Evolutionary conservation across 1,284 basidiomycete species (phyloP).

Genomic region (Irpex rosettiformis): DNA sequence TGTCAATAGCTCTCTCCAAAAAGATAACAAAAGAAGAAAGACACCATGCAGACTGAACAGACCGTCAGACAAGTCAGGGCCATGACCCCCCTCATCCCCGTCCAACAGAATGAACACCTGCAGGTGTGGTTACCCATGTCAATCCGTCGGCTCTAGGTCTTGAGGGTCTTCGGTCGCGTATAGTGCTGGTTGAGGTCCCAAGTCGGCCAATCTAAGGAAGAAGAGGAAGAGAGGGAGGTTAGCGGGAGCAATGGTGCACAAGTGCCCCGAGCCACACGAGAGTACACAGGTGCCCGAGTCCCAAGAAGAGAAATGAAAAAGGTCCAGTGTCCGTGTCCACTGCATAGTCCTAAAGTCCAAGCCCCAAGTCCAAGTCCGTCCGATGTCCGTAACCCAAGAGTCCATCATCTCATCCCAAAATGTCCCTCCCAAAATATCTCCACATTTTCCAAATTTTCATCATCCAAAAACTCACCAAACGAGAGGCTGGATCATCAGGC

Average conservation of each 20-base stretch:
- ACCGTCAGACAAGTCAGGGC: background rate
- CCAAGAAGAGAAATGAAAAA: background rate
- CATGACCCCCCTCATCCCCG: slow-evolving; percentile 3
- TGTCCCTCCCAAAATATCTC: background rate
- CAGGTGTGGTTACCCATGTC: background rate
- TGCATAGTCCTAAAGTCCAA: background rate
- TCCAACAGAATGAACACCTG: background rate
- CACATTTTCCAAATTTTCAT: background rate
- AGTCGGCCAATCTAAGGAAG: background rate
- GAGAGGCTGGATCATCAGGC: background rate
- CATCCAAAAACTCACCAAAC: background rate
- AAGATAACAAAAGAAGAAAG: background rate
- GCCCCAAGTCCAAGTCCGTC: background rate
- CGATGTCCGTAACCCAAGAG: background rate
- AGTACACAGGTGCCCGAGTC: background rate
- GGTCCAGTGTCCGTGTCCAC: background rate
- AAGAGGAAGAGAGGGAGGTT: background rate
- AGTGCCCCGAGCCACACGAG: background rate
- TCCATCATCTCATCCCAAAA: background rate
- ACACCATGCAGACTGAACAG: background rate
- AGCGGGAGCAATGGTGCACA: background rate
- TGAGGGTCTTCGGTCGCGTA: background rate
- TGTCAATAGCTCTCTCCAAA: background rate
- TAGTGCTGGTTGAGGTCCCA: background rate
- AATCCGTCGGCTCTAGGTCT: background rate